A percentile compares a stretch with the other conserved stretches of the same genome.
phyloP scores from a whole-genome alignment of 306 rosid genomes.

The barrel medic (Medicago truncatula) region DNA sequence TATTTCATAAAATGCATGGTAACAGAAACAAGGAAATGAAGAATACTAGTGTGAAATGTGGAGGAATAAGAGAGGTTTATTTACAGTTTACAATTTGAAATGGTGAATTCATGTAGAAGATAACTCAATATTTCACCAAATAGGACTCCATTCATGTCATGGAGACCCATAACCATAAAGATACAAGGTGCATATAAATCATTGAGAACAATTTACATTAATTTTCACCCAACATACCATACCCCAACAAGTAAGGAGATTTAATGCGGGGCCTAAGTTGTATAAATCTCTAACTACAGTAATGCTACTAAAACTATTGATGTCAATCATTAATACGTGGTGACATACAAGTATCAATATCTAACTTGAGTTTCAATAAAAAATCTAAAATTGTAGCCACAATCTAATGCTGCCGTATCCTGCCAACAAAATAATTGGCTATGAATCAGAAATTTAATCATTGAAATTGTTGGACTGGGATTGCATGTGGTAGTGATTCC shows the following conservation, averaged over 20 bases:
- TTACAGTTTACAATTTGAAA: not conserved
- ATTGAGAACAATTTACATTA: not conserved
- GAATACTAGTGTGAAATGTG: not conserved
- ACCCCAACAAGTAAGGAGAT: not conserved
- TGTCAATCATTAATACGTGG: slow-evolving; percentile 3
- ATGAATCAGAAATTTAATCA: not conserved
- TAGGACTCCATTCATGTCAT: not conserved
- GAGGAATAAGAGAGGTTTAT: slow-evolving; percentile 5
- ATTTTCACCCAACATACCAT: not conserved
- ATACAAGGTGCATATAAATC: not conserved
- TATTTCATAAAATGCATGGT: not conserved
- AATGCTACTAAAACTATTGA: not conserved
- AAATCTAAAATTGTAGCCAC: not conserved
- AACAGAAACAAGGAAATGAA: not conserved
- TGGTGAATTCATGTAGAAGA: not conserved
- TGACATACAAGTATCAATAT: not conserved
- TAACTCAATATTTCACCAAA: not conserved
- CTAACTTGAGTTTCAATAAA: slow-evolving; percentile 18
- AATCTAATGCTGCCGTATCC: not conserved
- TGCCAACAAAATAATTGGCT: not conserved
- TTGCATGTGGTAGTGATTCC: not conserved
- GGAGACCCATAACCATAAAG: slow-evolving; percentile 34
- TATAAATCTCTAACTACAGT: not conserved
- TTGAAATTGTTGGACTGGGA: not conserved
- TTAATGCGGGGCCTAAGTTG: slow-evolving; percentile 17